Base-by-base conservation (phyloP, 2,329 filamentous ascomycete genomes). In the Mollisiaceae sp. region DNA sequence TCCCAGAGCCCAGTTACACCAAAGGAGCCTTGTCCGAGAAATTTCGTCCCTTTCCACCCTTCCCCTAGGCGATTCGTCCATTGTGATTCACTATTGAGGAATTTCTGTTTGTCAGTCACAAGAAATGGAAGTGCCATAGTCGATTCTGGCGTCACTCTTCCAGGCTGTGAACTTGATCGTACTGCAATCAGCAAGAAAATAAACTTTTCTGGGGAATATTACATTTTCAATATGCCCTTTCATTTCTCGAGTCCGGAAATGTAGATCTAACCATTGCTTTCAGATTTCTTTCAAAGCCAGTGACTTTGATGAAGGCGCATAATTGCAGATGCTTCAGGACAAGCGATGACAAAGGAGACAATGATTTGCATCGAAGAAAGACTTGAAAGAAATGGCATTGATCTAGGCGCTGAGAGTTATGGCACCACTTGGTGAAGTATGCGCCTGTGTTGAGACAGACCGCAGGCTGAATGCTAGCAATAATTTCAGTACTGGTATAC, bases 1-100 rank as follows among this genome's bases (percentile, higher is more conserved):
- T 64, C 59, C 62, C 62, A 67, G 22, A 67, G 43, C 4, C 62
- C 62, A 6, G 35, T 59, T 1, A 68, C 50, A 9, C 58, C 65
- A n/a, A 58, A 65, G 6, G 50, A 59, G 9, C 63, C 63, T 45
- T 62, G 59, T 5, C 65, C 63, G 4, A 69, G 57, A 36, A 66
- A 41, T 35, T 56, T 63, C 4, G 20, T 59, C 9, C 61, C 61
- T 32, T 58, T 63, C 39, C 54, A 63, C 2, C 61, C 61, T 12
- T 47, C 22, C 6, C 52, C 39, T 2, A 58, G 15, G 18, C 55
- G 20, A 20, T 50, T 8, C 9, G 8, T 22, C 54, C 61, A 63
- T 41, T 47, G 12, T 20, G 50, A 14, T 39, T 63, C 38, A 18
- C 32, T 43, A 41, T 57, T 54, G 14, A 63, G 41, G n/a, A 45